These are phyloP conservation scores for Solanum tarapatanum DNA, from an alignment of 257 asterid species.

Conservation along the genomic window DNA sequence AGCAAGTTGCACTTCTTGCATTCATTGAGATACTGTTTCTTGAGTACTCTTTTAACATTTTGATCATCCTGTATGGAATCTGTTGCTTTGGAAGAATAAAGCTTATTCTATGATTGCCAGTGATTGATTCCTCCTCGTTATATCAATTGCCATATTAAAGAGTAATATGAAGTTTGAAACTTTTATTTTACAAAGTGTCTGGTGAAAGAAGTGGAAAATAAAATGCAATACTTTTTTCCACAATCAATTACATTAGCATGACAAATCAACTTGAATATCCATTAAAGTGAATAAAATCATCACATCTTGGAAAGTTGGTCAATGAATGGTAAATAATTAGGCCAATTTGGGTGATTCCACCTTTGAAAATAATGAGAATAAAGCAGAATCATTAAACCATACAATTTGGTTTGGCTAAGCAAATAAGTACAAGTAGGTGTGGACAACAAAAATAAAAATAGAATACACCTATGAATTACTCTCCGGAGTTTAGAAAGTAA, in stretches of 20 bases:
- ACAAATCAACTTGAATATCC: background rate
- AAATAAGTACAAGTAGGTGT: background rate
- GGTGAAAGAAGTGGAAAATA: background rate
- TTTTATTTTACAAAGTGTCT: background rate
- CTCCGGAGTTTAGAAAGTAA: too few species aligned
- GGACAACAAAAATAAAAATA: background rate
- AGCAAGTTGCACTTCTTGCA: background rate
- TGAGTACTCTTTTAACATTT: background rate
- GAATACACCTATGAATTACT: background rate
- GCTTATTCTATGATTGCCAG: background rate
- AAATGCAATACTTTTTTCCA: too few species aligned
- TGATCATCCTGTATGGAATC: background rate
- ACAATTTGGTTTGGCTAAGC: background rate
- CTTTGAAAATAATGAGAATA: background rate
- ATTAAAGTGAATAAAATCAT: background rate
- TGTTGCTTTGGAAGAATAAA: background rate
- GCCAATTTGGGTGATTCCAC: background rate
- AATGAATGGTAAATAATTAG: background rate
- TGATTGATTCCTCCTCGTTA: background rate
- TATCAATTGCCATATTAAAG: background rate
- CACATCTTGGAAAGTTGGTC: background rate
- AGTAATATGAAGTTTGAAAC: background rate
- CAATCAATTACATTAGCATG: background rate
- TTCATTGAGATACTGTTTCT: background rate
- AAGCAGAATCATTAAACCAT: background rate